Base-by-base conservation (phyloP, 768 basidiomycete species). In the Chalciporus chontae region DNA sequence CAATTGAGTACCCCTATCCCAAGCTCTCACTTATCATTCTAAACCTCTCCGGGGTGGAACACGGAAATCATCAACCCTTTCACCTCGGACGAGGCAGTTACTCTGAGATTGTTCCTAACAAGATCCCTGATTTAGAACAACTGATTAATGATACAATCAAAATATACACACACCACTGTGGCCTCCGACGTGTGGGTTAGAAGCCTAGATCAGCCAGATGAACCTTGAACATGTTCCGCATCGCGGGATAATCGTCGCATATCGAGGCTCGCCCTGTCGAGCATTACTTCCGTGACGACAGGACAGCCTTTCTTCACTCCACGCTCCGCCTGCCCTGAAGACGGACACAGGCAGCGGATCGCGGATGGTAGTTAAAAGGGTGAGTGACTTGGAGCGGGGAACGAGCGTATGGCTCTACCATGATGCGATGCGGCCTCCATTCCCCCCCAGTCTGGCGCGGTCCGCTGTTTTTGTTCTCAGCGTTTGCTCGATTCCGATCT, bases 401-500 rank as follows among this genome's bases (percentile, higher is more conserved):
- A 7, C n/a, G 15, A 36, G 34, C 1, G 27, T 11, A 29, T 29
- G 27, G 27, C 32, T 34, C 5, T 45, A 34, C 18, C 19, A 17
- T 37, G 19, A 21, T 13, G 14, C 39, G 18, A 10, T 11, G 4
- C 4, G 9, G 5, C 9, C 37, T 38, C 27, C 26, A 23, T 18
- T 43, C 6, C 14, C 34, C 34, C 34, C 34, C 34, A n/a, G 15
- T 15, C n/a, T n/a, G 34, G 34, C 34, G 34, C 34, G n/a, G 4
- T 9, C 45, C 43, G 39, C 9, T 49, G 43, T 21, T 40, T 58
- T 32, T 64, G 50, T 15, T 67, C 29, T 1, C 65, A 26, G 62
- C 63, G 53, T 71, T 71, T 48, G 69, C 58, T 31, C 31, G 21
- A 52, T 60, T 29, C 21, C 21, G 36, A 50, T 50, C 41, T 37